phyloP scores from a whole-genome alignment of 345 rosid genomes.

The Brassica incana region DNA sequence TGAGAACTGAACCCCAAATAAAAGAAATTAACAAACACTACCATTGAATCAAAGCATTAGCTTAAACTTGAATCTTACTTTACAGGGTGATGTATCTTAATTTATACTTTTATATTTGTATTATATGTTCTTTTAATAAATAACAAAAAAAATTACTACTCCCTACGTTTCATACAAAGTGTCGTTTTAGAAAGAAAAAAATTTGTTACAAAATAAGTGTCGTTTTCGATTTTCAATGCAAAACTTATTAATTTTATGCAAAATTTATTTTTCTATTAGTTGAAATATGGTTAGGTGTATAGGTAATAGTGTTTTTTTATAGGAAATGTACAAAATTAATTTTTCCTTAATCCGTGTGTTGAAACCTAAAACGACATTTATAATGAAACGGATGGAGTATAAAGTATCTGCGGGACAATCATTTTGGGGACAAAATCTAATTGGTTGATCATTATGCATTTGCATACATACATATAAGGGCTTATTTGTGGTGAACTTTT shows the following conservation, averaged over 20 bases:
- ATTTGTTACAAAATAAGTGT: too few relatives aligned
- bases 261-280: too few relatives aligned
- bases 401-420: slow-evolving; percentile 21
- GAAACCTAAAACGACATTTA: too few relatives aligned
- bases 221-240: too few relatives aligned
- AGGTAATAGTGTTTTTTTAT: too few relatives aligned
- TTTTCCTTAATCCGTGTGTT: too few relatives aligned
- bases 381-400: neutral
- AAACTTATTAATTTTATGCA: too few relatives aligned
- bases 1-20: slow-evolving; percentile 30
- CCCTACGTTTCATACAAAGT: too few relatives aligned
- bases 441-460: slow-evolving; percentile 31
- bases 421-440: slow-evolving; percentile 35
- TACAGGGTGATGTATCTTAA: slow-evolving; percentile 35
- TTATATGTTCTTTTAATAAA: neutral
- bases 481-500: slow-evolving; percentile 18
- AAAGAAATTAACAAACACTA: slow-evolving; percentile 38
- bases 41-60: slow-evolving; percentile 39
- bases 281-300: too few relatives aligned
- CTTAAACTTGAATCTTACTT: slow-evolving; percentile 47
- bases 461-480: neutral
- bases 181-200: too few relatives aligned
- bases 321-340: too few relatives aligned
- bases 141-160: neutral
- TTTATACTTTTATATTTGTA: slow-evolving; percentile 24